phyloP scores from a whole-genome alignment of 2,329 filamentous ascomycete species.

The Trematosphaeria pertusa region DNA sequence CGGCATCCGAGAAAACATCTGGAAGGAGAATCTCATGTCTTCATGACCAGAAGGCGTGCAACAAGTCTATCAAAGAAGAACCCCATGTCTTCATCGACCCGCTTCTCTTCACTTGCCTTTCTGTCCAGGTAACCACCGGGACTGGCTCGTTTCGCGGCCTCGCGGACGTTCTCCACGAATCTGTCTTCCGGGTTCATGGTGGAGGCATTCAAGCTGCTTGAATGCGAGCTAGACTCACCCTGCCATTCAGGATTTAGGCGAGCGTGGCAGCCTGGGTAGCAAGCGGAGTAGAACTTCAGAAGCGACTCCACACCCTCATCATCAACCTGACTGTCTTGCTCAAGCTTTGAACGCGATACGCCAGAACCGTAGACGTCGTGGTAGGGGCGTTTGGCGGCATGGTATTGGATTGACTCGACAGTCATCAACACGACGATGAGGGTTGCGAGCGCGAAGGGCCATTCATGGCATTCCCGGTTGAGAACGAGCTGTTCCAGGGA shows the following conservation, averaged over 20 bases:
- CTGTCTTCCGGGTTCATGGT: constrained; percentile 22
- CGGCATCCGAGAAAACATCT: too few relatives aligned
- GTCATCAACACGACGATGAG: constrained; percentile 46
- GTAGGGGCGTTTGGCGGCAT: constrained; percentile 45
- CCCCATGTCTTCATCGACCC: constrained; percentile 38
- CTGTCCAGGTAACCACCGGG: constrained; percentile 28
- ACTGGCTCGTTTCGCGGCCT: constrained; percentile 25
- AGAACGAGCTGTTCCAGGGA: constrained; percentile 40
- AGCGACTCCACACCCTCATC: constrained; percentile 37
- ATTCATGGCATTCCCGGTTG: constrained; percentile 37
- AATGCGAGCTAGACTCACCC: constrained; percentile 24
- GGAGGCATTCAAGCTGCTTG: background rate
- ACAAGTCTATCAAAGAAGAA: constrained; percentile 49
- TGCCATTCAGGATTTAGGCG: constrained; percentile 37
- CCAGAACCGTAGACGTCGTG: constrained; percentile 27
- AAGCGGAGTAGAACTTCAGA: constrained; percentile 41
- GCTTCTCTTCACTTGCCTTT: constrained; percentile 26
- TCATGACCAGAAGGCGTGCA: constrained; percentile 38
- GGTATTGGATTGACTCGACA: constrained; percentile 49
- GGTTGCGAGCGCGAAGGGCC: constrained; percentile 42
- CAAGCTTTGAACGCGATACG: background rate
- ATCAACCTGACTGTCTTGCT: constrained; percentile 22
- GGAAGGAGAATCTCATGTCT: too few relatives aligned
- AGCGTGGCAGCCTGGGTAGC: constrained; percentile 43
- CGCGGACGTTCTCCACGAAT: constrained; percentile 40